These are phyloP conservation scores for Rhodotorula sp. DNA, from an alignment of 1,284 basidiomycete genomes.

Conservation along the genomic window DNA sequence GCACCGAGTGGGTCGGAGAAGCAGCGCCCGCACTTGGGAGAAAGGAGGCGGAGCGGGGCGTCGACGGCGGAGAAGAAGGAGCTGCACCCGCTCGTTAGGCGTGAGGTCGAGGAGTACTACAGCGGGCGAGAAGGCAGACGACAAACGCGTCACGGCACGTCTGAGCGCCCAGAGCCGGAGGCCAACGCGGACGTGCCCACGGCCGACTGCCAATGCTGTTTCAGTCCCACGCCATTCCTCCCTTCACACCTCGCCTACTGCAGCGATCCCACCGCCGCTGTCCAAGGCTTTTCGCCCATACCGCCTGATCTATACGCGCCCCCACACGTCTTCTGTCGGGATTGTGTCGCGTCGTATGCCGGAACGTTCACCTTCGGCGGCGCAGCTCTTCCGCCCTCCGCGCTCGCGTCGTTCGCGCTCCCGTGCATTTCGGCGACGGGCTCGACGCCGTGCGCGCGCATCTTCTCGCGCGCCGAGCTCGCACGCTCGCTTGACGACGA, in stretches of 20 bases:
- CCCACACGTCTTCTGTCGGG: constrained; percentile 19
- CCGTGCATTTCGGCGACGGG: constrained; percentile 15
- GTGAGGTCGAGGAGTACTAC: constrained; percentile 9
- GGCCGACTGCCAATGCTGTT: constrained; percentile 26
- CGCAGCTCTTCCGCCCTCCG: background rate
- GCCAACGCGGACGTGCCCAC: background rate
- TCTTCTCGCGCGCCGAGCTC: background rate
- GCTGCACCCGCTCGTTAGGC: background rate
- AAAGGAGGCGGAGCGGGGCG: background rate
- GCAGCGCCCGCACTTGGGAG: too few species aligned
- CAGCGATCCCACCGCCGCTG: background rate
- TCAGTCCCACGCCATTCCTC: background rate
- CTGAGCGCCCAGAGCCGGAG: background rate
- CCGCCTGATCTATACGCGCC: background rate
- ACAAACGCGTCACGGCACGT: too few species aligned
- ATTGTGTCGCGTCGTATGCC: constrained; percentile 13
- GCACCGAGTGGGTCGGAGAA: background rate
- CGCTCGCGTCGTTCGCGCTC: background rate
- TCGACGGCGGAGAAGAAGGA: background rate
- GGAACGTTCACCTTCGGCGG: constrained; percentile 12
- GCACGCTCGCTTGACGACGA: background rate
- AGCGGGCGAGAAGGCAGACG: background rate
- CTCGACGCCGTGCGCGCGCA: background rate
- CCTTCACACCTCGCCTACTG: background rate
- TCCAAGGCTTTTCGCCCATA: background rate